Evolutionary conservation across 2,329 filamentous ascomycete genomes (phyloP), one percentile per base, ranked within the genome.

Genomic region (Epicoccum nigrum): DNA sequence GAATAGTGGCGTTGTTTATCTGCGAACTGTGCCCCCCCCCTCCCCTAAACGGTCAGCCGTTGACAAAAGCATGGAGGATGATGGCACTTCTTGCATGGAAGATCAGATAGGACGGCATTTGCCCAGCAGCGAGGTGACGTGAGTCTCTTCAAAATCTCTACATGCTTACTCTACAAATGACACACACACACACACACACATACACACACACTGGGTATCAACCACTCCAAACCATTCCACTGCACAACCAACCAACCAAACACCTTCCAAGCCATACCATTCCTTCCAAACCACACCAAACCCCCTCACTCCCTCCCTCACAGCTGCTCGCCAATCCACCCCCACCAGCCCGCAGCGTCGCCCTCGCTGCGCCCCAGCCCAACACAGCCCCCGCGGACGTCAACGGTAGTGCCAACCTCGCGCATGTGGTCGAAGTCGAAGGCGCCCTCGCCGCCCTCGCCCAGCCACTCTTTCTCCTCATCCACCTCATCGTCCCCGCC

Each of bases 331-430:
- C 86, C 90, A 68, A 97, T 86, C 93, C 93, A 97, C 64, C 84
- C 83, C 84, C 92, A 96, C 92, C 93, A 97, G 72, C 84, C 87
- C 49, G 88, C 86, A 25, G 91, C 85, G 20, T 87, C 87, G n/a
- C 86, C 80, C 8, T 83, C 86, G 45, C 88, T 83, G 25, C 79
- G 67, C 71, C 83, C 70, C 33, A 44, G 45, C 71, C 77, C 68
- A 55, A 87, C 85, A 73, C 86, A 92, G 8, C 92, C 93, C 0
- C 89, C 88, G 12, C 88, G 68, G 3, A 97, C 86, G 34, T 89
- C 86, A 7, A 97, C 84, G 31, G 86, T 83, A 16, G 95, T 81
- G 44, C 91, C 88, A 60, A 90, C 90, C 69, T 96, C 91, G 63
- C 88, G 83, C 83, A 97, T 86, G 76, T 92, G 85, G 45, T 78